Evolutionary conservation across 2,329 filamentous ascomycete genomes (phyloP), one percentile per base, ranked within the genome.

Genomic region (Cercospora nicotianae): DNA sequence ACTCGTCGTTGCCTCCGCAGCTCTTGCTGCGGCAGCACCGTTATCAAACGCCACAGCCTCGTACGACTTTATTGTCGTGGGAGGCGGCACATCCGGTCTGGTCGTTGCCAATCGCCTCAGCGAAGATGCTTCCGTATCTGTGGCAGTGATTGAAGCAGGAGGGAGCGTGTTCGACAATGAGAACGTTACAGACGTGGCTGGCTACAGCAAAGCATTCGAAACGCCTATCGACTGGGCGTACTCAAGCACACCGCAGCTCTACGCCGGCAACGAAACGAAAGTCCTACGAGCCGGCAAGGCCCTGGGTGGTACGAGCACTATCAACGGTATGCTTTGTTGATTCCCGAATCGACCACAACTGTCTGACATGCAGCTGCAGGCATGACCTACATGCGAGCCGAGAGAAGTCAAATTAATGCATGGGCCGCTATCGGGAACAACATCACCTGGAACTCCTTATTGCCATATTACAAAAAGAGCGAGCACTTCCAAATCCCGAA

Each of bases 171-270:
- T 64, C 39, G 60, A 67, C 60, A 66, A 69, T 45, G 33, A 60
- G 3, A 73, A 73, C 23, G 67, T 70, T 1, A 71, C 67, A 3
- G 86, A 83, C 76, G 79, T 78, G 63, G 85, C 82, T 66, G 73
- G 82, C 3, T 79, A 79, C 5, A 75, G 84, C 16, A 72, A 80
- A 3, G 82, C 81, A 0, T 60, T 69, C 28, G 69, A 60, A 10
- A 69, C 66, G 3, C 64, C 65, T 9, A 70, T 73, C 59, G 75
- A 75, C 64, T 75, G 69, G 69, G 63, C 67, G 33, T 72, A 72
- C 66, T 10, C 69, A 33, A 74, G 67, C 12, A 36, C 23, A 9
- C 58, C 73, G 5, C 74, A 76, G 57, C 30, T 58, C 5, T 70
- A 53, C 55, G 67, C 70, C 6, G 71, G 66, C 18, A 66, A 66